Base-by-base conservation (phyloP, 495 filamentous ascomycete genomes). In the Xylaria telfairii region DNA sequence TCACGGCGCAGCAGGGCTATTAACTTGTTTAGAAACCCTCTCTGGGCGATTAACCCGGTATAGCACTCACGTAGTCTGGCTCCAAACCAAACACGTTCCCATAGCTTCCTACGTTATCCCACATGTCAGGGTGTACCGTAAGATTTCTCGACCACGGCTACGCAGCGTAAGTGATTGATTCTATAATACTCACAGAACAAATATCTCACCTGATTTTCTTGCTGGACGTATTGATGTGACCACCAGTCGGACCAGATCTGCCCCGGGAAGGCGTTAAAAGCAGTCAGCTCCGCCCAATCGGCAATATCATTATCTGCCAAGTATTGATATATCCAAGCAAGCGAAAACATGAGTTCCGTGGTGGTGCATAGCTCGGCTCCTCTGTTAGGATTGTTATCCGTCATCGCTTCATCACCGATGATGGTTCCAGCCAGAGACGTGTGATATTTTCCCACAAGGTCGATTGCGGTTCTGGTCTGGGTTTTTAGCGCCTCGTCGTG, bases 1-100 rank as follows among this genome's bases (percentile, higher is more conserved):
- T 90, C 67, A 91, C 88, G 8, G 88, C 89, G 67, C 89, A 90
- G 77, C 89, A 90, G 17, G 88, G 86, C 75, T 78, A 72, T 71
- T 4, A 17, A 41, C 53, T 9, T 21, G 41, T 21, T 78, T 65
- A 76, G 68, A n/a, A 65, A 54, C 42, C 12, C n/a, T 67, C 65
- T 12, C 7, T 4, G 19, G 10, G 49, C 4, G 12, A 30, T 41
- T 21, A 24, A 37, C 44, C 28, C 30, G 71, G 68, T 17, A 32
- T 7, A 49, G 32, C 24, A 76, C 74, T 74, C 10, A 78, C 77
- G 46, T 79, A 79, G 42, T 79, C 70, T 6, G 77, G 77, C 62
- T 77, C 83, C 12, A 86, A 72, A 19, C 86, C 85, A 70, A 83
- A 88, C 3, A 81, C 81, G 19, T 83, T 79, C 8, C 81, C 83